Evolutionary conservation across 805 yeast genomes (phyloP).

Genomic region (Osmozyma mogii): DNA sequence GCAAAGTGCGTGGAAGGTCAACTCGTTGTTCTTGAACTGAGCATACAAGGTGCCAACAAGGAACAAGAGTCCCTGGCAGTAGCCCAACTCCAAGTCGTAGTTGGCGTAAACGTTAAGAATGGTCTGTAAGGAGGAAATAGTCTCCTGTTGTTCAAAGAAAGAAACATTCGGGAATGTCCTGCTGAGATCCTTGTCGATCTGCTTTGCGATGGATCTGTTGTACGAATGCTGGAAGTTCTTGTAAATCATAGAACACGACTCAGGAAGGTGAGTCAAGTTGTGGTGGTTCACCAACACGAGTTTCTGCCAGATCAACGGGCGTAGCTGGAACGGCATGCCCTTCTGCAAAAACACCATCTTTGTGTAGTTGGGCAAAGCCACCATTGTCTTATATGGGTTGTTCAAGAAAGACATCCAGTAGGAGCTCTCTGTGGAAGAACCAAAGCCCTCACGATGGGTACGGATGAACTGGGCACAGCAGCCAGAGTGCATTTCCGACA

Average conservation of each 20-base stretch:
- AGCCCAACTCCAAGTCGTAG: constrained; percentile 59
- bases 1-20: constrained; percentile 46
- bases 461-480: constrained; percentile 7
- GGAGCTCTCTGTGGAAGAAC: constrained; percentile 20
- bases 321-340: constrained; percentile 38
- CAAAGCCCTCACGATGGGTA: constrained; percentile 4
- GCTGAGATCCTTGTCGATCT: constrained; percentile 49
- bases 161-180: constrained; percentile 52
- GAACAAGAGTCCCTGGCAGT: constrained; percentile 61
- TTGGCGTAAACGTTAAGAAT: constrained; percentile 56
- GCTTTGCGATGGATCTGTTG: constrained; percentile 29
- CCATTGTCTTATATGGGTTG: constrained; percentile 36
- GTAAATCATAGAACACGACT: constrained; percentile 24
- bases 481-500: constrained; percentile 2
- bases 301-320: constrained; percentile 39
- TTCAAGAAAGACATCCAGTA: constrained; percentile 40
- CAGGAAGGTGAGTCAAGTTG: constrained; percentile 23
- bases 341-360: constrained; percentile 34
- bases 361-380: constrained; percentile 41
- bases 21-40: constrained; percentile 25
- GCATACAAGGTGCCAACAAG: constrained; percentile 51
- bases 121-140: constrained; percentile 41
- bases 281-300: constrained; percentile 23
- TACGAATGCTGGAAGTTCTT: constrained; percentile 37
- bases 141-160: constrained; percentile 37